A percentile compares a stretch with the other conserved stretches of the same genome.
Evolutionary conservation across 202 grass and related monocot species (phyloP).

Genomic region (Miscanthus sacchariflorus): DNA sequence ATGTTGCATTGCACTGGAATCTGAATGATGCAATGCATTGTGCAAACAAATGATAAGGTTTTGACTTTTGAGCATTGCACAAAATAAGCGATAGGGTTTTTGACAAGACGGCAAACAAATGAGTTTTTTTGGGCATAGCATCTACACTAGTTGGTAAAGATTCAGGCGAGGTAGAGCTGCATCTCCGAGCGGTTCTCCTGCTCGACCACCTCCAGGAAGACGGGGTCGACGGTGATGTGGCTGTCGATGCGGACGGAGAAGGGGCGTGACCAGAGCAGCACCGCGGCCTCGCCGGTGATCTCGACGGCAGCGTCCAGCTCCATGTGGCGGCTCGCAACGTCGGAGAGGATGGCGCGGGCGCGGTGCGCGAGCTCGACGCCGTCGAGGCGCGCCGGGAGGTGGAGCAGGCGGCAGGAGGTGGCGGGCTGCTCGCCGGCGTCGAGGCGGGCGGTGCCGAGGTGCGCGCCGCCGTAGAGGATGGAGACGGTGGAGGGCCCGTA

Average conservation of each 20-base stretch:
- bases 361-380: slow-evolving; percentile 73
- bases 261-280: slow-evolving; percentile 61
- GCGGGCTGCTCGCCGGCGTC: slow-evolving; percentile 70
- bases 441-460: slow-evolving; percentile 69
- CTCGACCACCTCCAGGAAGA: slow-evolving; percentile 76
- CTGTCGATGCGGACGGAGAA: slow-evolving; percentile 75
- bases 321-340: slow-evolving; percentile 64
- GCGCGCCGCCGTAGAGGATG: slow-evolving; percentile 74
- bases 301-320: slow-evolving; percentile 69
- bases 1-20: neutral
- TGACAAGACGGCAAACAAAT: neutral
- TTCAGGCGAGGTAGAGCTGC: slow-evolving; percentile 56
- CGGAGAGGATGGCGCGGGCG: slow-evolving; percentile 53
- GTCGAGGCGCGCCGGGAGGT: slow-evolving; percentile 71
- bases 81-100: neutral
- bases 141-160: neutral
- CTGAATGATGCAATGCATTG: neutral
- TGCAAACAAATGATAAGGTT: neutral
- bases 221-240: slow-evolving; percentile 77
- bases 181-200: slow-evolving; percentile 71
- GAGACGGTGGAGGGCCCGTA: slow-evolving; percentile 68
- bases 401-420: slow-evolving; percentile 80
- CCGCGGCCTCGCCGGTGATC: slow-evolving; percentile 59
- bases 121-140: neutral
- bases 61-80: neutral